Percentiles rank a stretch among this genome's conserved stretches.
These are phyloP conservation scores for Aureobasidium sp. DNA, from an alignment of 2,329 filamentous ascomycete genomes.

Conservation along the genomic window DNA sequence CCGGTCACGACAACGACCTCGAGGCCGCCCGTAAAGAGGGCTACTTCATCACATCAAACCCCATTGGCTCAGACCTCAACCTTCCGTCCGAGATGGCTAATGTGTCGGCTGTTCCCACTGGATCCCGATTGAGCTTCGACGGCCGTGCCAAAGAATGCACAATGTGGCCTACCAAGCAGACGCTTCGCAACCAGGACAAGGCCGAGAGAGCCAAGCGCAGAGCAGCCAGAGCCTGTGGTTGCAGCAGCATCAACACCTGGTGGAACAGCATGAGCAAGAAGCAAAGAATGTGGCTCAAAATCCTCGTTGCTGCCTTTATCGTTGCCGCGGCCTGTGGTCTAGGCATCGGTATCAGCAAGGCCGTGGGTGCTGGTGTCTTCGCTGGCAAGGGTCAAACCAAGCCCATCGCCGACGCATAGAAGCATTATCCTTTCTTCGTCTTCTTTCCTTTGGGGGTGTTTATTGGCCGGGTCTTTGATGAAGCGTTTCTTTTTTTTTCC, in stretches of 20 bases:
- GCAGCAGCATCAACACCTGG: slow-evolving; percentile 19
- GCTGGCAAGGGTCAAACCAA: slow-evolving; percentile 30
- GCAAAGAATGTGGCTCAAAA: slow-evolving; percentile 37
- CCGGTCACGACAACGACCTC: slow-evolving; percentile 33
- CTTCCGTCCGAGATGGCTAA: background rate
- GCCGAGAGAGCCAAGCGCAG: slow-evolving; percentile 26
- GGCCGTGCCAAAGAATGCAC: slow-evolving; percentile 39
- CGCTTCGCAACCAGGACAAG: slow-evolving; percentile 32
- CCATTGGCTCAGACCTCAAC: slow-evolving; percentile 33
- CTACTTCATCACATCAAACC: slow-evolving; percentile 26
- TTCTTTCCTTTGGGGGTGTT: background rate
- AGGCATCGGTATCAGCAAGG: slow-evolving; percentile 40
- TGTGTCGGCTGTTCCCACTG: slow-evolving; percentile 1
- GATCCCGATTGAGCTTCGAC: slow-evolving; percentile 12
- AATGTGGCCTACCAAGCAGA: slow-evolving; percentile 43
- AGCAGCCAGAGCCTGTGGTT: slow-evolving; percentile 28
- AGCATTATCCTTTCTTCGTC: background rate
- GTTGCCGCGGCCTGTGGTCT: slow-evolving; percentile 39
- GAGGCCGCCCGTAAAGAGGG: slow-evolving; percentile 23
- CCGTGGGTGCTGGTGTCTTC: slow-evolving; percentile 41
- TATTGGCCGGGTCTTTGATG: background rate
- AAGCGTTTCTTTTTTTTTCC: background rate
- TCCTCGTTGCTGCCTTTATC: slow-evolving; percentile 36
- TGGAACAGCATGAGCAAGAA: slow-evolving; percentile 35
- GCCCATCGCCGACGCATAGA: slow-evolving; percentile 13